Base-by-base conservation (phyloP, 208 protist species). In the Endotrypanum monterogeii region DNA sequence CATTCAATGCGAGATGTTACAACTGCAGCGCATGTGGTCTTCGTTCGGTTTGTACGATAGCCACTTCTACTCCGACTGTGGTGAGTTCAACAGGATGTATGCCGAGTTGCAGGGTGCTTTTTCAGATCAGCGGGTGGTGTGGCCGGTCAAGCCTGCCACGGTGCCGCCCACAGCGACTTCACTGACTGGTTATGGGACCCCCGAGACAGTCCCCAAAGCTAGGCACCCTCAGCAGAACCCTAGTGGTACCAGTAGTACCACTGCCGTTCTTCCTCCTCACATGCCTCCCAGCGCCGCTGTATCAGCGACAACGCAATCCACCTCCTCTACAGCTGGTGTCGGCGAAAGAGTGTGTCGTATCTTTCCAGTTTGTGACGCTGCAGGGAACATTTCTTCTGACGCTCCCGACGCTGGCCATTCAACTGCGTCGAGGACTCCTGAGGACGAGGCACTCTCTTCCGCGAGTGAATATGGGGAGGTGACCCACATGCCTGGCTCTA, bases 11-110 rank as follows among this genome's bases (percentile, higher is more conserved):
- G 86, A 92, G 68, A 73, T 88, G 70, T 74, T 72, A 18, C 66
- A 82, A 18, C 71, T 92, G 72, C 85, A 95, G 73, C 51, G 51
- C 4, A 44, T 89, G 20, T 93, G 88, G 88, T 50, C 70, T 51
- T 57, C 76, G 12, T 80, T 85, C 51, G 78, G 78, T 46, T 68
- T 94, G 39, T 81, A 90, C 32, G 76, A 81, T 51, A 52, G 57
- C 41, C 67, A 35, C 23, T 80, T 78, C 58, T 35, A 79, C 65
- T 54, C 44, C 6, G 77, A 86, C 54, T 85, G 73, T 67, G 25
- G 25, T 2, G 56, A 58, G 61, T 82, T 74, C 68, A 76, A 85
- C 62, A 71, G 73, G 41, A 67, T 71, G 37, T 82, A 67, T 67
- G 67, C 68, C 12, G 74, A 77, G 68, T 78, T 80, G 1, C 74